A percentile compares a stretch with the other conserved stretches of the same genome.
These are phyloP conservation scores for Phlegmacium glaucopus DNA, from an alignment of 768 basidiomycete species.

Conservation along the genomic window DNA sequence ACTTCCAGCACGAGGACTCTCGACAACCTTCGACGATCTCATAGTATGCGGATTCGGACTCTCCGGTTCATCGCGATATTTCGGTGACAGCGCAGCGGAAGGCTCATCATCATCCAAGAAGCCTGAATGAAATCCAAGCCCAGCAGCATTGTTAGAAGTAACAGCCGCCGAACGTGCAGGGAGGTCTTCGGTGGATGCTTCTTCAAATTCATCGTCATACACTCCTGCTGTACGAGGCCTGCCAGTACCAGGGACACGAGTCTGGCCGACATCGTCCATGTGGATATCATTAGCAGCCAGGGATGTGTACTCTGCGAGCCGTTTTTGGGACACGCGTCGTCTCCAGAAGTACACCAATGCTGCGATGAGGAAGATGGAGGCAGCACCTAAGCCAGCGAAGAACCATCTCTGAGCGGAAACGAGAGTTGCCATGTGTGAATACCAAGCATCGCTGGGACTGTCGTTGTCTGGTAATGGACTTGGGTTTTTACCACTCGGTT, in stretches of 20 bases:
- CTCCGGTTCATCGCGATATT: conserved; percentile 55
- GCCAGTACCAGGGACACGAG: conserved; percentile 18
- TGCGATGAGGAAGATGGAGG: conserved; percentile 63
- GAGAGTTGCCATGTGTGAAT: conserved; percentile 63
- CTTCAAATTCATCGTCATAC: conserved; percentile 91
- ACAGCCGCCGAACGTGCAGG: conserved; percentile 9
- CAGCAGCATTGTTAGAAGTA: conserved; percentile 26
- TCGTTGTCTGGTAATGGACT: conserved; percentile 25
- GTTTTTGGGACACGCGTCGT: conserved; percentile 41
- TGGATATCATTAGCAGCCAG: conserved; percentile 70
- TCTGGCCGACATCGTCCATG: conserved; percentile 63
- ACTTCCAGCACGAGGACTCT: conserved; percentile 8
- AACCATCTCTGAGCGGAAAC: conserved; percentile 79
- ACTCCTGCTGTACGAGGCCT: conserved; percentile 66
- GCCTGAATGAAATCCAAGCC: conserved; percentile 67
- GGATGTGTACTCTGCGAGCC: conserved; percentile 49
- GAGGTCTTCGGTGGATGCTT: conserved; percentile 31
- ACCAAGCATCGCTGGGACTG: conserved; percentile 69
- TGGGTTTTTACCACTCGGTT: conserved; percentile 21
- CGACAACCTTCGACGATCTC: background rate
- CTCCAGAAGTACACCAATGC: conserved; percentile 75
- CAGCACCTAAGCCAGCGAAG: conserved; percentile 69
- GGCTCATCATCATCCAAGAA: conserved; percentile 82
- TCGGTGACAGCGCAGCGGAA: conserved; percentile 31
- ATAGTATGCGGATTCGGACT: background rate